A percentile compares a stretch with the other conserved stretches of the same genome.
phyloP scores from a whole-genome alignment of 2,329 filamentous ascomycete genomes.

The Calonectria henricotiae region DNA sequence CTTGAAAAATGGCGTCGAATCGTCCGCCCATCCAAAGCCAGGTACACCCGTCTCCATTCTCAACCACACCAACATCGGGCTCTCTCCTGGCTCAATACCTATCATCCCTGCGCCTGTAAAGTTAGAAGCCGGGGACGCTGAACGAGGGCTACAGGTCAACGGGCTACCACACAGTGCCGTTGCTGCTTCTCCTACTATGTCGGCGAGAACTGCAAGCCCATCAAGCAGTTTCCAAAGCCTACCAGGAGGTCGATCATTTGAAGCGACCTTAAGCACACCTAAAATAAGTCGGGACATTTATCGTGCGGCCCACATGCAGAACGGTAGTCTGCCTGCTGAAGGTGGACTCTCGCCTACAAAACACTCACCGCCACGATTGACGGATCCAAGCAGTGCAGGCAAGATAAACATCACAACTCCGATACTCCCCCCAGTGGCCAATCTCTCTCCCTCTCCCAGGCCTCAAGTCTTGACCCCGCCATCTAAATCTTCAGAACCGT shows the following conservation, averaged over 20 bases:
- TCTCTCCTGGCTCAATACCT: constrained; percentile 39
- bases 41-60: constrained; percentile 15
- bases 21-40: constrained; percentile 23
- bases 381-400: constrained; percentile 50
- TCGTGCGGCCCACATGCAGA: constrained; percentile 49
- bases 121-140: constrained; percentile 42
- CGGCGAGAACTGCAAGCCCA: constrained; percentile 48
- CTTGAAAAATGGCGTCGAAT: constrained; percentile 39
- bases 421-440: constrained; percentile 72
- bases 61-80: constrained; percentile 32
- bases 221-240: constrained; percentile 49
- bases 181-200: constrained; percentile 44
- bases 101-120: constrained; percentile 50
- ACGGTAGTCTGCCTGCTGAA: constrained; percentile 61
- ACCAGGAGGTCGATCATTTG: constrained; percentile 47
- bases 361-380: constrained; percentile 64
- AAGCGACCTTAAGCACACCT: constrained; percentile 52
- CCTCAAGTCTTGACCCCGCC: constrained; percentile 73
- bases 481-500: constrained; percentile 65
- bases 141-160: constrained; percentile 34
- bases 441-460: constrained; percentile 72
- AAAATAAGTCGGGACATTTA: constrained; percentile 53
- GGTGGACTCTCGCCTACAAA: constrained; percentile 70
- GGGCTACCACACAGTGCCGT: constrained; percentile 32
- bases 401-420: constrained; percentile 58